A percentile compares a stretch with the other conserved stretches of the same genome.
These are phyloP conservation scores for Boletellus ananas DNA, from an alignment of 768 basidiomycete genomes.

Conservation along the genomic window DNA sequence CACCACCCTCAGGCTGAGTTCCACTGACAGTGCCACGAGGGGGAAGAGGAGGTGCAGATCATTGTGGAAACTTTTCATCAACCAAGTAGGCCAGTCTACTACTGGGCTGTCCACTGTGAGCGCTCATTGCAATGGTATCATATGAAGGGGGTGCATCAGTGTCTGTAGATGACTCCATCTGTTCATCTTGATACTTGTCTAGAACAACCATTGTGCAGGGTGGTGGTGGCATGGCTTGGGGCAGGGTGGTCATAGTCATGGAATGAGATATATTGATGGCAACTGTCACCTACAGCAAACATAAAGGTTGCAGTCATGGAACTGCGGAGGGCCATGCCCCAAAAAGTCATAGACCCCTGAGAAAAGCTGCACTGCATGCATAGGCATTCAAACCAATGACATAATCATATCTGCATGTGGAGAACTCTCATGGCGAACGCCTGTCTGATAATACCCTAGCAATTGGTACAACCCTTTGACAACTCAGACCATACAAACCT, in stretches of 20 bases:
- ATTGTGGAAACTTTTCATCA: conserved; percentile 12
- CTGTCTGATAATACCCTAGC: not conserved
- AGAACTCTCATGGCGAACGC: not conserved
- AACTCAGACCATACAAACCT: conserved; percentile 6
- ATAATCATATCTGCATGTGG: not conserved
- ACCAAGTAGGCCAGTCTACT: not conserved
- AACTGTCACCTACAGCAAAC: no score
- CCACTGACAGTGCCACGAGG: not conserved
- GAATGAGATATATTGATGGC: not conserved
- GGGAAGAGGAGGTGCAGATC: not conserved
- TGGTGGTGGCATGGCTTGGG: not conserved
- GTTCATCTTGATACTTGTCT: conserved; percentile 19
- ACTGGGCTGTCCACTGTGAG: not conserved
- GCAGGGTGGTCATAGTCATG: not conserved
- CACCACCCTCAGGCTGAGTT: no score
- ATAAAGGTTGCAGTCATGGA: no score
- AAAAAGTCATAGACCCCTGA: no score
- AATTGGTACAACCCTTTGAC: conserved; percentile 13
- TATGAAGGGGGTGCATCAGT: conserved; percentile 26
- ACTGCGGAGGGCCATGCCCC: no score
- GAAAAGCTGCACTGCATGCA: no score
- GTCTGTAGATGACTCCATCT: not conserved
- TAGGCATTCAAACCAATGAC: not conserved
- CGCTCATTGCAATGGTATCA: conserved; percentile 12
- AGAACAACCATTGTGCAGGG: conserved; percentile 17